Percentiles rank a stretch among this genome's conserved stretches.
Conservation (phyloP, 2,329 filamentous ascomycete genomes). For the Colletotrichum sp. region DNA sequence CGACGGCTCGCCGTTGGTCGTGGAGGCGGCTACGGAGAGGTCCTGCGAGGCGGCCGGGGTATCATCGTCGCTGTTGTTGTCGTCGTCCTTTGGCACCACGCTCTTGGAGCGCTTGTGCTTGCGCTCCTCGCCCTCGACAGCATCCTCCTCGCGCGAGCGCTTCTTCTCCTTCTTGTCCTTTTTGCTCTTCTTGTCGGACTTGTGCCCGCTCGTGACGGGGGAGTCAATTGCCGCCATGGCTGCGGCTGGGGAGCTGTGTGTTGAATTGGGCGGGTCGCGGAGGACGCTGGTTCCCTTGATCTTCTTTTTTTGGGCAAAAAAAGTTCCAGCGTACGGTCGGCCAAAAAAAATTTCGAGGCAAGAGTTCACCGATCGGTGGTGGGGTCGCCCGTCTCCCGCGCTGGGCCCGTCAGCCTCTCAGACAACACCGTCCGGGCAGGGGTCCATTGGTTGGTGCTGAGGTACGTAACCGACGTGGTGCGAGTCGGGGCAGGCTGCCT, state of each 20-base stretch:
- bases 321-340: neutral
- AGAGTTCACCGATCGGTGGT: conserved; percentile 21
- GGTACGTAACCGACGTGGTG: neutral
- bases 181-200: conserved; percentile 44
- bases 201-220: conserved; percentile 32
- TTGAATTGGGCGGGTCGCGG: conserved; percentile 13
- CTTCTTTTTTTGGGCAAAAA: neutral
- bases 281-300: conserved; percentile 9
- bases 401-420: conserved; percentile 5
- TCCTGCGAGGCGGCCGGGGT: conserved; percentile 5
- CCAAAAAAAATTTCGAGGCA: conserved; percentile 17
- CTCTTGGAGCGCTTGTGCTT: conserved; percentile 58
- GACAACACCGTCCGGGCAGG: conserved; percentile 14
- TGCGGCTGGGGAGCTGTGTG: conserved; percentile 1
- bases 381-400: conserved; percentile 19
- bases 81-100: conserved; percentile 32
- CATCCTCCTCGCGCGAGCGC: conserved; percentile 49
- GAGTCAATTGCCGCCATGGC: conserved; percentile 39
- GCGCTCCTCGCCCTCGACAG: conserved; percentile 42
- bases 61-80: conserved; percentile 23
- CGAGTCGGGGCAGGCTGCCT: neutral
- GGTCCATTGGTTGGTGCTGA: neutral
- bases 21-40: conserved; percentile 10
- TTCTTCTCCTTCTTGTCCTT: conserved; percentile 47
- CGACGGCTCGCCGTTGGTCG: conserved; percentile 10